Percentiles rank a stretch among this genome's conserved stretches.
Conservation (phyloP, 345 rosid species). For the Geranium brycei region DNA sequence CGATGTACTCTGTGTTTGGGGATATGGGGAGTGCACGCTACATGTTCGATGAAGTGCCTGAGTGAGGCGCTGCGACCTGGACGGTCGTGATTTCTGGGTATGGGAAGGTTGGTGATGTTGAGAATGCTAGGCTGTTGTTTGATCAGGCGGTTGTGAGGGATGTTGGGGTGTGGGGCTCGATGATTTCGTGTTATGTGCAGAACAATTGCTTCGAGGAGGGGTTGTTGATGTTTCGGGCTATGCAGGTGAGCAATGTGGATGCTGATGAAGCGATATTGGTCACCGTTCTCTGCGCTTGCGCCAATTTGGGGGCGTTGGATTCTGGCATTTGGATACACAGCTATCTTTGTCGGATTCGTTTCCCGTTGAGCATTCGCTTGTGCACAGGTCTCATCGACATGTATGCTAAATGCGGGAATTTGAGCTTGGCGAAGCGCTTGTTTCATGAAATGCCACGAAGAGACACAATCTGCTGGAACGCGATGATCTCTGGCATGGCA, state of each 20-base stretch:
- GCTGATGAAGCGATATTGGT: slow-evolving; percentile 17
- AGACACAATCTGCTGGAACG: slow-evolving; percentile 12
- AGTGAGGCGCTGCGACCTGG: slow-evolving; percentile 30
- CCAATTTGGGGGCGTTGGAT: slow-evolving; percentile 13
- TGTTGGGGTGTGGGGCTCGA: slow-evolving; percentile 37
- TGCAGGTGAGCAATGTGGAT: slow-evolving; percentile 13
- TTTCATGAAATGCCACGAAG: slow-evolving; percentile 10
- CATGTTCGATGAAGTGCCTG: slow-evolving; percentile 27
- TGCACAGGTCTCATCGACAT: slow-evolving; percentile 16
- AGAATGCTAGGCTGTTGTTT: slow-evolving; percentile 26
- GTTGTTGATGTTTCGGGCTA: slow-evolving; percentile 21
- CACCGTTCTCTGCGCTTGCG: slow-evolving; percentile 13
- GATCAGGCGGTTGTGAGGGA: slow-evolving; percentile 28
- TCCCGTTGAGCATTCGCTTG: slow-evolving; percentile 4
- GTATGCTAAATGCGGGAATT: slow-evolving; percentile 15
- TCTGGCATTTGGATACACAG: slow-evolving; percentile 13
- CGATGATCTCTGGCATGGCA: slow-evolving; percentile 14
- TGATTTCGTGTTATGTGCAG: slow-evolving; percentile 43
- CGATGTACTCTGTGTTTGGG: slow-evolving; percentile 22
- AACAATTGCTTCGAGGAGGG: slow-evolving; percentile 41
- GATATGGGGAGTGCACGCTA: slow-evolving; percentile 18
- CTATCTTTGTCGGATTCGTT: not conserved
- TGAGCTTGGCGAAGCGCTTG: slow-evolving; percentile 8
- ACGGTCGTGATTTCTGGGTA: slow-evolving; percentile 35
- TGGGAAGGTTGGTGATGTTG: slow-evolving; percentile 33